Base-by-base conservation (phyloP, 1,139 yeast genomes). In the Hansenula anomala region DNA sequence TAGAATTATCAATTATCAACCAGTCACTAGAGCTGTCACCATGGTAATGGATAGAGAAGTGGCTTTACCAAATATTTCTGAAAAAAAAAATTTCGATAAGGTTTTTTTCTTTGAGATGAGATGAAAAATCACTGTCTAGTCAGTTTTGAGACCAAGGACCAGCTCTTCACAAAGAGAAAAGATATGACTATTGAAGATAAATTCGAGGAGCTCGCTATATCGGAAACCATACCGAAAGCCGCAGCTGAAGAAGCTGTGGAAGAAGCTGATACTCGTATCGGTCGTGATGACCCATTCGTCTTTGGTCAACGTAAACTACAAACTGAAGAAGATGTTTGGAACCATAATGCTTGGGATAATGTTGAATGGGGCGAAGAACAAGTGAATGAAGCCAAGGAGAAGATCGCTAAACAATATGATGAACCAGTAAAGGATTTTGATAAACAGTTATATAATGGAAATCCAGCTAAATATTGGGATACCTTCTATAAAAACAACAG, bases 311-410 rank as follows among this genome's bases (percentile, higher is more conserved):
- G 99, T 40, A 77, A 66, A 48, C 68, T 92, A 43, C 74, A 73
- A 6, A 76, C 80, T 36, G 84, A 80, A 27, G 80, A 82, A 5
- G 90, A 88, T 32, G 96, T 94, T 1, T 92, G 95, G 79, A 75
- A 76, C 47, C 95, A 86, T 58, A 92, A 92, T 60, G 98, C 99
- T 0, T 92, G 99, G 79, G 99, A 92, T 59, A 96, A 94, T 58
- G 97, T 89, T 17, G 96, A 89, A 56, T 90, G 97, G 96, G 97
- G 95, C 36, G 89, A 84, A 36, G 96, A 88, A 51, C 97, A 94
- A 58, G 64, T 81, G 23, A 60, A 69, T 17, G 79, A 82, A 49
- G 96, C 97, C 3, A 74, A 85, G 57, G 80, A 72, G 50, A 78
- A 82, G 60, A 84, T 92, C 23, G 65, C 75, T 13, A 75, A 78